Evolutionary conservation across 306 rosid genomes (phyloP).

Genomic region (Quercus agrifolia): DNA sequence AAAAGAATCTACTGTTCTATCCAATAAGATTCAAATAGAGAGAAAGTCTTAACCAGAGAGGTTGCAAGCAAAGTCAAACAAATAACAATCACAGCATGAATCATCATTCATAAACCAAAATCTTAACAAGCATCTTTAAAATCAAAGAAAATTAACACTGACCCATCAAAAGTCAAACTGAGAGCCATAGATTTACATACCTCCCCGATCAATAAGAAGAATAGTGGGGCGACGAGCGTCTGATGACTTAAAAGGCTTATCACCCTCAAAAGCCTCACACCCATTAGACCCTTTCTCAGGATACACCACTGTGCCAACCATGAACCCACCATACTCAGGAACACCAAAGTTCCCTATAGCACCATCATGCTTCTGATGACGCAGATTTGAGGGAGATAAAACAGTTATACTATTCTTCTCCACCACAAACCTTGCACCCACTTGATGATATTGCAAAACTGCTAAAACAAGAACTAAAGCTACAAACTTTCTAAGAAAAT

Average conservation of each 20-base stretch:
- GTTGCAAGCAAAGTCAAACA: neutral
- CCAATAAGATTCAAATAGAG: neutral
- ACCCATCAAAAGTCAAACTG: neutral
- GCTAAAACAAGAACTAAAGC: neutral
- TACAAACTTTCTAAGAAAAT: constrained; percentile 21
- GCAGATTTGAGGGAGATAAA: constrained; percentile 46
- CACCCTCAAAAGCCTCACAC: constrained; percentile 64
- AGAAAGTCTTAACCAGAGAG: neutral
- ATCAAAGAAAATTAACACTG: neutral
- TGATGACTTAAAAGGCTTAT: constrained; percentile 59
- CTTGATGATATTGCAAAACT: constrained; percentile 16
- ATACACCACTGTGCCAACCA: constrained; percentile 66
- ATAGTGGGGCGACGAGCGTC: constrained; percentile 41
- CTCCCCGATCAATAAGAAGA: constrained; percentile 88
- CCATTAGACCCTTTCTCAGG: constrained; percentile 51
- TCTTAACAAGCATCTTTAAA: neutral
- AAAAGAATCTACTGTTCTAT: neutral
- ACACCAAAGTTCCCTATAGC: constrained; percentile 88
- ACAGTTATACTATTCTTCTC: constrained; percentile 72
- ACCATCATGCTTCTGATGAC: constrained; percentile 51
- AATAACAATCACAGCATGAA: neutral
- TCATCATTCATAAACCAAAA: neutral
- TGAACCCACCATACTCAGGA: constrained; percentile 83
- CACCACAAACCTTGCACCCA: constrained; percentile 60
- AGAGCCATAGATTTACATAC: constrained; percentile 29